Base-by-base conservation (phyloP, 306 rosid species). In the Lupinus albus region DNA sequence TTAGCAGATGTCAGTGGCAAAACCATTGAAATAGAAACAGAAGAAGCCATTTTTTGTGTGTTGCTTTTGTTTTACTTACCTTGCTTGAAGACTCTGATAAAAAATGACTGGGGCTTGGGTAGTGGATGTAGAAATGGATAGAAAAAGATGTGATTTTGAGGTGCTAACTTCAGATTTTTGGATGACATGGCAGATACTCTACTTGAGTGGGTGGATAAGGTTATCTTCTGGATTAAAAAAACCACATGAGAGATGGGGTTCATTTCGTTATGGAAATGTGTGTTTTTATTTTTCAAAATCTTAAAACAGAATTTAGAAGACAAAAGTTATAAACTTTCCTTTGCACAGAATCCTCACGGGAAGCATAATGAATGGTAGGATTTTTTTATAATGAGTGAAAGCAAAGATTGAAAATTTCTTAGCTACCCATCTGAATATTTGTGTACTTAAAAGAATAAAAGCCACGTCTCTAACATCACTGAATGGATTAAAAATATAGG, bases 1-100 rank as follows among this genome's bases (percentile, higher is more conserved):
- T 52, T 30, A 3, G 72, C 70, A 41, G 63, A 75, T 17, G 70
- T 52, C 7, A 81, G 44, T 30, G 87, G 70, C 69, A 84, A 36
- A 13, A 80, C 72, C 74, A 6, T 48, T 8, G 72, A 16, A 70
- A 39, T 54, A 54, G 67, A 53, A 45, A 72, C 67, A 25, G 30
- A 25, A 62, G 76, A 76, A 46, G 80, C 72, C 80, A 76, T 76
- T 70, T 76, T 70, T 54, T 16, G 54, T 20, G 54, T 58, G 68
- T 28, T 56, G 63, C 38, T 58, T 35, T 25, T 25, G 30, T 25
- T 25, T 25, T 25, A 3, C 30, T 25, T 25, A 1, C 30, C 30
- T 56, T 51, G 44, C 56, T 52, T 54, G 49, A 8, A 60, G 68
- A 35, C 8, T 56, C 61, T 66, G 61, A 12, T 57, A 11, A 39